These are phyloP conservation scores for Irpex lacteus DNA, from an alignment of 1,284 basidiomycete species.

Conservation along the genomic window DNA sequence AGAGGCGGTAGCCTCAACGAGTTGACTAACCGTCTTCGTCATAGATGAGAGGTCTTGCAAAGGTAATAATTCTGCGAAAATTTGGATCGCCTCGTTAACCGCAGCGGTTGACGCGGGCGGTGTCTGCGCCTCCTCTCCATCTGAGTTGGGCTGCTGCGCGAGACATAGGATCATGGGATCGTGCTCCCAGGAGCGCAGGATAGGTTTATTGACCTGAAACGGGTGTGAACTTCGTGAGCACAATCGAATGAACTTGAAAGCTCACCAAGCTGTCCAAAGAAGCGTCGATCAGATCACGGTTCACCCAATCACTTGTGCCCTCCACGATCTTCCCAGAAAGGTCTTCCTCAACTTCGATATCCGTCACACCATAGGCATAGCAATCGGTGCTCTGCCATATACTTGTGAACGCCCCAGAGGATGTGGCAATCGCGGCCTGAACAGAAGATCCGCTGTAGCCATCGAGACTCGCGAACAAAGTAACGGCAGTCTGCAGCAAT, in stretches of 20 bases:
- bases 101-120: slow-evolving; percentile 82
- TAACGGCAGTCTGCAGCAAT: slow-evolving; percentile 83
- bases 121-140: slow-evolving; percentile 53
- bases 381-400: slow-evolving; percentile 90
- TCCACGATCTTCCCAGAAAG: slow-evolving; percentile 28
- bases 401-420: slow-evolving; percentile 79
- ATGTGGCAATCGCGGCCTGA: slow-evolving; percentile 91
- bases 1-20: slow-evolving; percentile 72
- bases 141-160: slow-evolving; percentile 38
- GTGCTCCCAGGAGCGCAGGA: slow-evolving; percentile 85
- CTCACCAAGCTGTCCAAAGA: slow-evolving; percentile 73
- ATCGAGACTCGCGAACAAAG: slow-evolving; percentile 84
- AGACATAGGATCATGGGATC: slow-evolving; percentile 80
- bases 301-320: slow-evolving; percentile 54
- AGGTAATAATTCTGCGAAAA: slow-evolving; percentile 82
- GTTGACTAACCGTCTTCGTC: slow-evolving; percentile 63
- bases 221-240: neutral
- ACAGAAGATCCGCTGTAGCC: slow-evolving; percentile 78
- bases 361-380: slow-evolving; percentile 91
- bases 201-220: slow-evolving; percentile 69
- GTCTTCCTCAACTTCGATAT: slow-evolving; percentile 52
- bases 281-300: slow-evolving; percentile 77
- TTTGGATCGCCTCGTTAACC: slow-evolving; percentile 85
- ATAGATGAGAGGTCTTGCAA: slow-evolving; percentile 75
- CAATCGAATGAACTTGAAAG: neutral